These are phyloP conservation scores for Auriculariales sp. DNA, from an alignment of 768 basidiomycete genomes.

Conservation along the genomic window DNA sequence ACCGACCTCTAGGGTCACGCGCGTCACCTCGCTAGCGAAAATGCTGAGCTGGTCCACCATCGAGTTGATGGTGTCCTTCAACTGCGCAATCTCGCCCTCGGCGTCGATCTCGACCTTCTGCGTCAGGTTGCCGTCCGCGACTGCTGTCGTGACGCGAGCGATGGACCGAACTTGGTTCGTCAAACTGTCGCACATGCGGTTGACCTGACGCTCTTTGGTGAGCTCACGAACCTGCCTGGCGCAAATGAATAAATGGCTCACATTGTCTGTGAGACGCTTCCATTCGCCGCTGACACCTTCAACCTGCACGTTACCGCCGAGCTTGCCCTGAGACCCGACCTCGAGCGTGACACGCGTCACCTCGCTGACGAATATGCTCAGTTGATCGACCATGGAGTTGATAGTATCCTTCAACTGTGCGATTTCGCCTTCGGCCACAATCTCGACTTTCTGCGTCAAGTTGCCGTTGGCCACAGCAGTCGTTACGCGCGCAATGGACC, in stretches of 20 bases:
- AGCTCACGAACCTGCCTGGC: not conserved
- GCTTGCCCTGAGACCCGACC: conserved; percentile 80
- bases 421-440: conserved; percentile 86
- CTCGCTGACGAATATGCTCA: conserved; percentile 47
- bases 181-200: conserved; percentile 67
- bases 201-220: conserved; percentile 30
- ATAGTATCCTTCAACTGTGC: conserved; percentile 58
- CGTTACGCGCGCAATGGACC: conserved; percentile 72
- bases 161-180: conserved; percentile 77
- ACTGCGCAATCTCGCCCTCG: conserved; percentile 26
- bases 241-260: not conserved
- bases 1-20: conserved; percentile 24
- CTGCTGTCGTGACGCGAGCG: conserved; percentile 75
- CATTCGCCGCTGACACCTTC: conserved; percentile 86
- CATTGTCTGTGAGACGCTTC: conserved; percentile 20
- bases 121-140: conserved; percentile 80
- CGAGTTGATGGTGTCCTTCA: conserved; percentile 20
- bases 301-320: conserved; percentile 84
- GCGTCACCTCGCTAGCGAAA: conserved; percentile 18
- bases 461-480: conserved; percentile 86
- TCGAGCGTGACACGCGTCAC: conserved; percentile 72
- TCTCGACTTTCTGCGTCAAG: conserved; percentile 84
- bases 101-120: conserved; percentile 80
- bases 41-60: conserved; percentile 22
- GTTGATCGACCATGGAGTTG: conserved; percentile 56